Conservation (phyloP, 2,329 filamentous ascomycete species). For the Botrytis galanthina region DNA sequence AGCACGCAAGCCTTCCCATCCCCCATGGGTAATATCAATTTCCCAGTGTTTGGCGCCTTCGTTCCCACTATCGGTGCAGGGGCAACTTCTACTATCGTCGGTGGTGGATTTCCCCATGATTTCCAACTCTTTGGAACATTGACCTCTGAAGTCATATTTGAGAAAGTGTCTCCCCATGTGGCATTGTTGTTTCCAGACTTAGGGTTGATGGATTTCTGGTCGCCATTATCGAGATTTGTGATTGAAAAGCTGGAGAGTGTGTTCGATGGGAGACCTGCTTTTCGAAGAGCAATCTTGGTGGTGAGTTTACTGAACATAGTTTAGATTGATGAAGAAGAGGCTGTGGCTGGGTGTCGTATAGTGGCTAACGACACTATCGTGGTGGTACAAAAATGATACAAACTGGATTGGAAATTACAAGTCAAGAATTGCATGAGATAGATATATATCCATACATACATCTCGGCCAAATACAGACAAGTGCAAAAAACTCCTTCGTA, state of each 20-base stretch:
- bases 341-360: not conserved
- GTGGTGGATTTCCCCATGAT: conserved; percentile 35
- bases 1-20: conserved; percentile 57
- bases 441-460: not conserved
- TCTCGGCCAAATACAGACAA: not conserved
- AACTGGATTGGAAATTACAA: not conserved
- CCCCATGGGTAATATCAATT: conserved; percentile 45
- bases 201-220: conserved; percentile 24
- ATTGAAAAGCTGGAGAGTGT: conserved; percentile 26
- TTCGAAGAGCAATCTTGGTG: conserved; percentile 37
- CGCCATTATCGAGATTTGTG: conserved; percentile 16
- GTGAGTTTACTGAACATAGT: conserved; percentile 37
- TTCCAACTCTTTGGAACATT: conserved; percentile 34
- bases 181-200: conserved; percentile 20
- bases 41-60: conserved; percentile 29
- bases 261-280: conserved; percentile 35
- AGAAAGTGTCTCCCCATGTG: conserved; percentile 35
- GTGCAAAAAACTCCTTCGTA: not conserved
- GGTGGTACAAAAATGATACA: not conserved
- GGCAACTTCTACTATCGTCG: conserved; percentile 33
- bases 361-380: not conserved
- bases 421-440: not conserved
- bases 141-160: conserved; percentile 26
- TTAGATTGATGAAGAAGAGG: not conserved
- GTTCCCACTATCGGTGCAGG: conserved; percentile 30